phyloP scores from a whole-genome alignment of 1,139 yeast species.

The Diutina rugosa region DNA sequence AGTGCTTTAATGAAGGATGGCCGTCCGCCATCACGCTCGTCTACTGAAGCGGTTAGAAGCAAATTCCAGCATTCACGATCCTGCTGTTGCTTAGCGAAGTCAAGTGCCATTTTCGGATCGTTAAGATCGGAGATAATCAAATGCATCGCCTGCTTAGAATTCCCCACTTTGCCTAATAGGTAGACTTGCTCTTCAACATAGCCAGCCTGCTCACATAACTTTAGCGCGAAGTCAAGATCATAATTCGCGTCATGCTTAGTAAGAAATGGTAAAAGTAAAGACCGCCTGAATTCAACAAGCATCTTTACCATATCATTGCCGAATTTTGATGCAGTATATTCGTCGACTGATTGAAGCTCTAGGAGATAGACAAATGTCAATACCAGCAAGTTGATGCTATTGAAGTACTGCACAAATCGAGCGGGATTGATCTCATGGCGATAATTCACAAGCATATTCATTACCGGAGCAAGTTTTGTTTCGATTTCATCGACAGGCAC shows the following conservation, averaged over 20 bases:
- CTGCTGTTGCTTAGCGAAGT: conserved; percentile 61
- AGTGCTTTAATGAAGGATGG: conserved; percentile 68
- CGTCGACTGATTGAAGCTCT: conserved; percentile 39
- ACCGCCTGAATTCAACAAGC: conserved; percentile 48
- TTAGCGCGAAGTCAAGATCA: conserved; percentile 56
- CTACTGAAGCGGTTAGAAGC: conserved; percentile 56
- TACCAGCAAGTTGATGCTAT: conserved; percentile 29
- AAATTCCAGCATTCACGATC: conserved; percentile 74
- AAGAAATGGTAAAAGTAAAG: conserved; percentile 42
- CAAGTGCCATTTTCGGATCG: conserved; percentile 73
- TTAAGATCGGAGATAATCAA: conserved; percentile 65
- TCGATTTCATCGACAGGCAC: conserved; percentile 33
- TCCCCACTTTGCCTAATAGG: conserved; percentile 74
- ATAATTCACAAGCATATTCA: conserved; percentile 47
- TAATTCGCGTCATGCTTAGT: conserved; percentile 39
- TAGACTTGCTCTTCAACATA: conserved; percentile 64
- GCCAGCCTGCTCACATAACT: conserved; percentile 41
- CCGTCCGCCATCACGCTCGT: conserved; percentile 15
- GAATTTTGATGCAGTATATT: conserved; percentile 36
- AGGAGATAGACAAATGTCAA: conserved; percentile 53
- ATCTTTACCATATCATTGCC: conserved; percentile 58
- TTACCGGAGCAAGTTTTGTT: conserved; percentile 26
- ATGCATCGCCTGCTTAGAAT: conserved; percentile 58
- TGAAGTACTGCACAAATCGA: conserved; percentile 34
- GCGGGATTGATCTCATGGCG: conserved; percentile 52